Evolutionary conservation across 257 asterid genomes (phyloP).

Genomic region (Orobanche coerulescens): DNA sequence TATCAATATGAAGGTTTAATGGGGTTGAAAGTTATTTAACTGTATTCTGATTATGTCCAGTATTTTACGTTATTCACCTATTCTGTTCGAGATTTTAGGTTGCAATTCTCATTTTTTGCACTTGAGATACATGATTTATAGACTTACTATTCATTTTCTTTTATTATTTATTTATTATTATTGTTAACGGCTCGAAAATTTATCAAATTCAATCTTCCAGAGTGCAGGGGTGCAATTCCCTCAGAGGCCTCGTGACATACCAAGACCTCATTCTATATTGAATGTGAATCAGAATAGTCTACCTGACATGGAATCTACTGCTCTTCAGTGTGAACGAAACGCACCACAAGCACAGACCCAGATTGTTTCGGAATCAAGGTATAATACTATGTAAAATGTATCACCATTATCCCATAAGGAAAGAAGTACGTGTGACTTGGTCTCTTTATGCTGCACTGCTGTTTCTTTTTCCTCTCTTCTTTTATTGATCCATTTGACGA

Average conservation of each 20-base stretch:
- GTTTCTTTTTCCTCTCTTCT: slow-evolving; percentile 9
- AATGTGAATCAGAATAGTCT: slow-evolving; percentile 32
- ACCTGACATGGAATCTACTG: slow-evolving; percentile 32
- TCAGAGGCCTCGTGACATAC: slow-evolving; percentile 42
- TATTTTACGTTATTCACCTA: not conserved
- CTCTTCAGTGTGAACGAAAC: slow-evolving; percentile 37
- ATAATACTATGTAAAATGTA: slow-evolving; percentile 10
- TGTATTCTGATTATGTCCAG: not conserved
- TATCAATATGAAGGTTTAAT: not conserved
- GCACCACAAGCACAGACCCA: slow-evolving; percentile 38
- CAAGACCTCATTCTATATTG: slow-evolving; percentile 35
- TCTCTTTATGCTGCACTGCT: not conserved
- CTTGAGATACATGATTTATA: not conserved
- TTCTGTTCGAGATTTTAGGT: not conserved
- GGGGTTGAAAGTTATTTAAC: not conserved
- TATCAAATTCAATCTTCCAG: slow-evolving; percentile 39
- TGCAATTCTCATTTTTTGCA: not conserved
- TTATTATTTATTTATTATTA: not conserved
- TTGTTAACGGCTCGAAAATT: slow-evolving; percentile 7
- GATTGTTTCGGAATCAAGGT: slow-evolving; percentile 65
- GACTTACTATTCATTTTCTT: not conserved
- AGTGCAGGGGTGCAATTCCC: slow-evolving; percentile 91
- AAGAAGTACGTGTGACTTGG: not conserved
- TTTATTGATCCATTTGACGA: slow-evolving; percentile 2
- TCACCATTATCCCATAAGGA: not conserved